Conservation (phyloP, 2,329 filamentous ascomycete genomes). For the Cryphonectria naterciae region DNA sequence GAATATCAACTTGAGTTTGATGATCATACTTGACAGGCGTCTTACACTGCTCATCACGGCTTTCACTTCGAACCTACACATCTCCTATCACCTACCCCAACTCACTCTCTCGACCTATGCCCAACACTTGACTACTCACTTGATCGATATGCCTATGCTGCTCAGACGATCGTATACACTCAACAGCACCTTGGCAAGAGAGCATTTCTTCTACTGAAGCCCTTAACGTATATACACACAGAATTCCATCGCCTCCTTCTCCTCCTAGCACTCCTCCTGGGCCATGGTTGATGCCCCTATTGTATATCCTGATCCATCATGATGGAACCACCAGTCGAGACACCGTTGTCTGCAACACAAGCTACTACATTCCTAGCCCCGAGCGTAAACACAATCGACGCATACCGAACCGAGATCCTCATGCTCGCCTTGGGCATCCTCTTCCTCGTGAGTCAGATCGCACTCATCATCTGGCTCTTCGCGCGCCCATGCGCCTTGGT, state of each 20-base stretch:
- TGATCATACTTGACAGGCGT: not conserved
- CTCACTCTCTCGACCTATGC: not conserved
- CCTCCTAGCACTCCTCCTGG: not conserved
- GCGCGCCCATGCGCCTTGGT: slow-evolving; percentile 31
- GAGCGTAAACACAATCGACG: slow-evolving; percentile 29
- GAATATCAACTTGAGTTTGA: not conserved
- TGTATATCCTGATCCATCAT: not conserved
- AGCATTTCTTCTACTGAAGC: not conserved
- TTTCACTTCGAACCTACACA: not conserved
- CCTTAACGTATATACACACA: not conserved
- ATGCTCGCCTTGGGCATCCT: slow-evolving; percentile 41
- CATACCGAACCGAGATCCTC: slow-evolving; percentile 40
- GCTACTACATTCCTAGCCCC: not conserved
- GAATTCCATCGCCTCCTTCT: too few species aligned
- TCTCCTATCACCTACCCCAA: not conserved
- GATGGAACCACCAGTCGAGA: slow-evolving; percentile 12
- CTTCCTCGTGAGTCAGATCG: slow-evolving; percentile 39
- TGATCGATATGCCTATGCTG: slow-evolving; percentile 19
- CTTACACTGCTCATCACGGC: not conserved
- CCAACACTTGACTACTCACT: not conserved
- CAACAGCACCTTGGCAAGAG: not conserved
- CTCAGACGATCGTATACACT: slow-evolving; percentile 7
- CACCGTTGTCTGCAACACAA: not conserved
- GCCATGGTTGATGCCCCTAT: not conserved
- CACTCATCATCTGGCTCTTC: slow-evolving; percentile 39